Percentiles rank a stretch among this genome's conserved stretches.
These are phyloP conservation scores for Fusarium equiseti DNA, from an alignment of 2,329 filamentous ascomycete species.

Conservation along the genomic window DNA sequence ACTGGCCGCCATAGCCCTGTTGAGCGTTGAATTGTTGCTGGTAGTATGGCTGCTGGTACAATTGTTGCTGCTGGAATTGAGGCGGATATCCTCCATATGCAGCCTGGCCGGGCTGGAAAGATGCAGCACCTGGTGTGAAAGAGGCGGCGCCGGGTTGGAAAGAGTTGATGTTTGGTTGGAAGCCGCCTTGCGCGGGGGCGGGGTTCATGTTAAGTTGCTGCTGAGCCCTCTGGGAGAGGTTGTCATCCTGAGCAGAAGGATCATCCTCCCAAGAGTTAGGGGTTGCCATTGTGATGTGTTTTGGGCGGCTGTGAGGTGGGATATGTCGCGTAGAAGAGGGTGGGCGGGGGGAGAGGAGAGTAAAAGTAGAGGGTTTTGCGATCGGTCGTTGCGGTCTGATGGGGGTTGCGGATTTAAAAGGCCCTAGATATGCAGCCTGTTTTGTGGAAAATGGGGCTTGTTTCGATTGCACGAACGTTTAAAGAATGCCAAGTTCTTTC, in stretches of 20 bases:
- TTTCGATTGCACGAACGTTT: conserved; percentile 12
- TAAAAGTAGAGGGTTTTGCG: conserved; percentile 33
- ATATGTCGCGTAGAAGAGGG: conserved; percentile 23
- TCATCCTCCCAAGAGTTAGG: conserved; percentile 97
- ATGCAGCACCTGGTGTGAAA: conserved; percentile 78
- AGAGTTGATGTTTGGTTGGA: conserved; percentile 66
- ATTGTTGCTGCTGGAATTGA: conserved; percentile 65
- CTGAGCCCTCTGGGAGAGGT: conserved; percentile 80
- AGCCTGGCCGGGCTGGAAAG: conserved; percentile 77
- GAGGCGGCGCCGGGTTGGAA: conserved; percentile 79
- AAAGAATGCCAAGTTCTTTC: conserved; percentile 13
- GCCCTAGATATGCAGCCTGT: conserved; percentile 41
- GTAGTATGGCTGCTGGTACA: conserved; percentile 68
- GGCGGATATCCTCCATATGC: conserved; percentile 70
- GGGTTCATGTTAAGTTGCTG: conserved; percentile 80
- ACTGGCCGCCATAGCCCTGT: conserved; percentile 63
- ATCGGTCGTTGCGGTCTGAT: conserved; percentile 42
- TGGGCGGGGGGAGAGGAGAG: conserved; percentile 9
- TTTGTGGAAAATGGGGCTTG: conserved; percentile 33
- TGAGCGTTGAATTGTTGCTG: conserved; percentile 65
- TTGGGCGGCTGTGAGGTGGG: conserved; percentile 6
- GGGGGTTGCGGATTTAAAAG: conserved; percentile 43
- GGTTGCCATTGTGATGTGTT: conserved; percentile 76
- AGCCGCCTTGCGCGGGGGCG: conserved; percentile 60
- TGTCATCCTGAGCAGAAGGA: conserved; percentile 80